Percentiles rank a stretch among this genome's conserved stretches.
phyloP scores from a whole-genome alignment of 116 monocot genomes.

The Trichopus zeylanicus region DNA sequence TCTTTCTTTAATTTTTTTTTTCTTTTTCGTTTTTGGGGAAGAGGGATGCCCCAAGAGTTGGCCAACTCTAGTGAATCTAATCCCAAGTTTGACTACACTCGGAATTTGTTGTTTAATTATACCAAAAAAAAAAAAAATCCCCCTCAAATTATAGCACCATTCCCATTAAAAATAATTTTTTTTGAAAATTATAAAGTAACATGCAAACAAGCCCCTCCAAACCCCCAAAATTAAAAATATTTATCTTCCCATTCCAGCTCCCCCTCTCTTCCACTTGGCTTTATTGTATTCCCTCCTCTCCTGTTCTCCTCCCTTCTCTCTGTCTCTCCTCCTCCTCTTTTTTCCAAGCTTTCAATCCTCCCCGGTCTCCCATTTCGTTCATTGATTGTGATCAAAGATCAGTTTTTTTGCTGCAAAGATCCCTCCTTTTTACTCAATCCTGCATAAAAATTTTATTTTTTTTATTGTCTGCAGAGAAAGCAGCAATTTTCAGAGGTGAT shows the following conservation, averaged over 20 bases:
- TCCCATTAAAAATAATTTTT: neutral
- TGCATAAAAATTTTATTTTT: neutral
- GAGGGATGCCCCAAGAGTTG: neutral
- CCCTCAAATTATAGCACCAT: neutral
- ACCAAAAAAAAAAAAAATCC: neutral
- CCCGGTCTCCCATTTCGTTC: neutral
- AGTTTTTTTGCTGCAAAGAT: neutral
- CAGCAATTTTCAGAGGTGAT: too few species aligned
- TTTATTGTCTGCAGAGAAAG: too few species aligned
- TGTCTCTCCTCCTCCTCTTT: constrained; percentile 1
- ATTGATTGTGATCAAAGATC: neutral
- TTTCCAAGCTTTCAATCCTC: neutral
- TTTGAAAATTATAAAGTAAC: constrained; percentile 3
- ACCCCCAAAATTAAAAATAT: neutral
- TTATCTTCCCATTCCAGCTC: neutral
- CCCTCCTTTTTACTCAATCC: neutral
- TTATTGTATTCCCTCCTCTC: neutral
- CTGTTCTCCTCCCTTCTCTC: neutral
- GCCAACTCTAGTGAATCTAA: constrained; percentile 9
- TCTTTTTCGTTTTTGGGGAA: constrained; percentile 3
- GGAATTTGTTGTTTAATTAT: constrained; percentile 8
- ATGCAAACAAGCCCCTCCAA: constrained; percentile 6
- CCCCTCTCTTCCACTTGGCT: constrained; percentile 2
- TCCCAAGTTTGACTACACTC: constrained; percentile 26
- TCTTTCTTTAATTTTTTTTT: neutral